Evolutionary conservation across 2,329 filamentous ascomycete species (phyloP), one percentile per base, ranked within the genome.

Genomic region (Ambrosiella xylebori): DNA sequence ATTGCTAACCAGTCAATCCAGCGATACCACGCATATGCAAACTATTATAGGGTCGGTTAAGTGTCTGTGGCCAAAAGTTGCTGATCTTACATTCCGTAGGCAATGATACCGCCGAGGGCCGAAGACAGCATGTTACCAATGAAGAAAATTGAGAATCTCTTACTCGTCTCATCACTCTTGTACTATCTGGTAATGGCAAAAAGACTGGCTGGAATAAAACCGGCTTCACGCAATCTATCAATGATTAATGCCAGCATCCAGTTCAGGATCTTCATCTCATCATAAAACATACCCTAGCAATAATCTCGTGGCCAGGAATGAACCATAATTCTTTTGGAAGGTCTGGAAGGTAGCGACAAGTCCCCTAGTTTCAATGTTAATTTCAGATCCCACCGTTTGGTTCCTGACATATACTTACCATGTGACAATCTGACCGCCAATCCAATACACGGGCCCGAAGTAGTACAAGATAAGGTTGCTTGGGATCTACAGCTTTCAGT

Each of bases 131-230:
- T 68, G 53, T 73, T 75, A 1, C 73, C 73, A 15, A 75, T 67
- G 57, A 74, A 75, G 62, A 71, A 75, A 58, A 66, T 67, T 9
- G 71, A 69, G 56, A 75, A 73, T 1, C 73, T 65, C 63, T 73
- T 74, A 54, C 70, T 72, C 0, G 70, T 74, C 60, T 76, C 73
- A 7, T 68, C 66, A 2, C 68, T 68, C 36, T 72, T 76, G 59
- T 76, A 76, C 73, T 72, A 76, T 1, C 69, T 67, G 0, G 73
- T 74, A 1, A 76, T 69, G 0, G 74, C 75, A 64, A 70, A 76
- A 1, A 76, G 65, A 6, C 71, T 71, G 1, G 71, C 74, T 2
- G 73, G 73, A 51, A 74, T 75, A 19, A 52, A 68, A 58, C 37
- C 73, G 67, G 61, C 64, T 50, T 66, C 68, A 58, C 63, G 74